Base-by-base conservation (phyloP, 1,284 basidiomycete species). In the Marasmius oreades region DNA sequence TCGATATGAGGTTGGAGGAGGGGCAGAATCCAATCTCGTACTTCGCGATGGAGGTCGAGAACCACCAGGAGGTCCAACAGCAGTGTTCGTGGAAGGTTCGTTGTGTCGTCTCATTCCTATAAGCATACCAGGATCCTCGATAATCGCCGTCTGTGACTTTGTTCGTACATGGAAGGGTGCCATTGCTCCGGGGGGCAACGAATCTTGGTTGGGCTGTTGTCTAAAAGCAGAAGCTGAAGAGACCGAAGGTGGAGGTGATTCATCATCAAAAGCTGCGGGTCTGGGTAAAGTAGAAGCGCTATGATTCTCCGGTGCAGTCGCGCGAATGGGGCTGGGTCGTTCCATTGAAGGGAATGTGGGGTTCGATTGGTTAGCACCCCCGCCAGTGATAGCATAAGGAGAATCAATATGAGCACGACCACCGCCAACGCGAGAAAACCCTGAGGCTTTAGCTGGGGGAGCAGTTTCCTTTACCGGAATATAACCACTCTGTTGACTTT, bases 61-160 rank as follows among this genome's bases (percentile, higher is more conserved):
- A 1, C 12, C 43, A 5, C 52, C 46, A n/a, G 18, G 26, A 16
- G 22, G 43, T 23, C 33, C 24, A n/a, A 23, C 22, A 36, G 45
- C 42, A 8, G 53, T 23, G 16, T 43, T 26, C 33, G 51, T 52
- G 28, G 46, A 51, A 42, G 46, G 28, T 7, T 53, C 51, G n/a
- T 39, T 28, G 53, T 45, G 39, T 2, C 23, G 23, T 20, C 26
- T 43, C 23, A 28, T 10, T 22, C 34, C 48, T 5, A 28, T n/a
- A 22, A 8, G 18, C 14, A 34, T 26, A 18, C 46, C 51, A 11
- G 55, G 51, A 65, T 87, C 76, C 67, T 88, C 87, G 24, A 92
- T 83, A 59, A 92, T 81, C 1, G 90, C 90, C 5, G 84, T 86
- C 66, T 92, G 90, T 23, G 88, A 90, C 71, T 85, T 84, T n/a